Evolutionary conservation across 306 rosid species (phyloP).

Genomic region (Ormosia semicastrata): DNA sequence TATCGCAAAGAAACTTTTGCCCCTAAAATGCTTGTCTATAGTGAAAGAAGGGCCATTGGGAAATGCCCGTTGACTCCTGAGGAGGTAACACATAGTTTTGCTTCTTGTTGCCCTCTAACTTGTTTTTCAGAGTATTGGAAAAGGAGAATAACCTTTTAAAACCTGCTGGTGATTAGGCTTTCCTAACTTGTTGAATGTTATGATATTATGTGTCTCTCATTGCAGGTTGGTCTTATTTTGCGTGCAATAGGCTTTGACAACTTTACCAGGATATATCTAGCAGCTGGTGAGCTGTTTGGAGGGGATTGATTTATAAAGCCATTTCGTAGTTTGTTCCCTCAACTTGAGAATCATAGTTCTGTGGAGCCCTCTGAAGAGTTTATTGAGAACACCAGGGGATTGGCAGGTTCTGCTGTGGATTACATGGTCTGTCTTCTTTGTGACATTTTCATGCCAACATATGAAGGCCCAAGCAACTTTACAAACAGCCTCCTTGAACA

Average conservation of each 20-base stretch:
- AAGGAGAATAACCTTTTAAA: neutral
- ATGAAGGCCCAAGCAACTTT: conserved; percentile 99
- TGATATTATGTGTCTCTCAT: neutral
- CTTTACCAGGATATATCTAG: conserved; percentile 43
- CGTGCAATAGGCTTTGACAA: conserved; percentile 46
- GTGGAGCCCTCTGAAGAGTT: conserved; percentile 79
- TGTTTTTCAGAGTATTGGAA: neutral
- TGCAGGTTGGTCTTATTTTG: conserved; percentile 90
- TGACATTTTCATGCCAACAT: conserved; percentile 98
- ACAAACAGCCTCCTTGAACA: conserved; percentile 98
- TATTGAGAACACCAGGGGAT: conserved; percentile 71
- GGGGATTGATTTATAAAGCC: conserved; percentile 90
- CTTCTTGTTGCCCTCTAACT: neutral
- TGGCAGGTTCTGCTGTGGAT: conserved; percentile 96
- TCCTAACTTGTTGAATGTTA: conserved; percentile 1
- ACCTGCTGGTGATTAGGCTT: neutral
- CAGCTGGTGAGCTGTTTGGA: conserved; percentile 89
- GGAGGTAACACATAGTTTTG: conserved; percentile 62
- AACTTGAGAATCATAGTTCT: conserved; percentile 80
- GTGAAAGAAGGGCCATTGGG: conserved; percentile 94
- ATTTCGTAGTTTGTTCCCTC: conserved; percentile 74
- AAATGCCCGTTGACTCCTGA: conserved; percentile 98
- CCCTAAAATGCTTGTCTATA: conserved; percentile 73
- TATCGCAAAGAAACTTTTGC: conserved; percentile 88
- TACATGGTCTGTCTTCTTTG: conserved; percentile 99